Conservation (phyloP, 1,284 basidiomycete species). For the Coniferiporia sulphurascens region DNA sequence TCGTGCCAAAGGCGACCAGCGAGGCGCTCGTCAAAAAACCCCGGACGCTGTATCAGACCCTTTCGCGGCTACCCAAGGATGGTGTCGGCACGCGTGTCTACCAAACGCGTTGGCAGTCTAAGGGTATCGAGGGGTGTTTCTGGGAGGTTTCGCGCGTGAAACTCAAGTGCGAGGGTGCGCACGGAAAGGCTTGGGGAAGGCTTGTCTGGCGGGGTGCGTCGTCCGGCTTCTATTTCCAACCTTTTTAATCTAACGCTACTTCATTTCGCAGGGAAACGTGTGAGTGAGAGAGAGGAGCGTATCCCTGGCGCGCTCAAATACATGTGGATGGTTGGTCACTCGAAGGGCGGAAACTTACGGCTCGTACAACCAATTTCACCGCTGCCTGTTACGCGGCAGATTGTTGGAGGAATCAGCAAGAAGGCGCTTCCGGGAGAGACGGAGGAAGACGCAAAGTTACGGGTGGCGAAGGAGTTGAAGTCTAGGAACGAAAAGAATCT, state of each 20-base stretch:
- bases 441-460: neutral
- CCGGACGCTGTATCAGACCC: slow-evolving; percentile 63
- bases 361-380: slow-evolving; percentile 9
- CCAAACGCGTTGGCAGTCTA: slow-evolving; percentile 67
- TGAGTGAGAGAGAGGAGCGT: slow-evolving; percentile 31
- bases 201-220: slow-evolving; percentile 71
- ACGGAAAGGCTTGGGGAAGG: slow-evolving; percentile 75
- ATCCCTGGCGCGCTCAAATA: slow-evolving; percentile 38
- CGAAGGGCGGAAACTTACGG: slow-evolving; percentile 6
- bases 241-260: neutral
- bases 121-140: slow-evolving; percentile 60
- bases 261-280: slow-evolving; percentile 30
- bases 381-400: neutral
- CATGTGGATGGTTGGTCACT: slow-evolving; percentile 30
- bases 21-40: slow-evolving; percentile 39
- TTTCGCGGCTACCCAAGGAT: slow-evolving; percentile 62
- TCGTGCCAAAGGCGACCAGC: slow-evolving; percentile 7
- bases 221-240: neutral
- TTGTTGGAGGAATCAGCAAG: neutral
- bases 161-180: slow-evolving; percentile 64
- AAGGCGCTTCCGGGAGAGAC: neutral
- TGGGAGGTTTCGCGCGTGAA: slow-evolving; percentile 67
- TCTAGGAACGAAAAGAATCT: neutral
- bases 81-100: slow-evolving; percentile 63
- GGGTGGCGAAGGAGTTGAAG: neutral